Percentiles rank a stretch among this genome's conserved stretches.
Conservation (phyloP, 2,329 filamentous ascomycete genomes). For the Beauveria brongniartii region DNA sequence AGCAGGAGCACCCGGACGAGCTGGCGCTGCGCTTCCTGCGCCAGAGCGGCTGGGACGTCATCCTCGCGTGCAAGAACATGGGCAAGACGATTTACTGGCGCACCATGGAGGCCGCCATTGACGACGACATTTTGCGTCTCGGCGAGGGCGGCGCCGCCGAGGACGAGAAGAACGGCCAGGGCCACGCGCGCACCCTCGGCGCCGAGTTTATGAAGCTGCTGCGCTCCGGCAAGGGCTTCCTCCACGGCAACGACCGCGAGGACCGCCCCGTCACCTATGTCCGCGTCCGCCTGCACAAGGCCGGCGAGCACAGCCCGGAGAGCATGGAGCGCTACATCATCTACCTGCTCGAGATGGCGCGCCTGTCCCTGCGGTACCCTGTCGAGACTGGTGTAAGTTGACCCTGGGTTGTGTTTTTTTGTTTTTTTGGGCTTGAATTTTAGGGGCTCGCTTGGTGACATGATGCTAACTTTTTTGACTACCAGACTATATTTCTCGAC, state of each 20-base stretch:
- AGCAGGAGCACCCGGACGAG: slow-evolving; percentile 82
- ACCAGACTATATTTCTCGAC: slow-evolving; percentile 75
- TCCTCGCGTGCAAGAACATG: slow-evolving; percentile 81
- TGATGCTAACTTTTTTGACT: slow-evolving; percentile 17
- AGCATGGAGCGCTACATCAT: slow-evolving; percentile 77
- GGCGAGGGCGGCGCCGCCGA: slow-evolving; percentile 60
- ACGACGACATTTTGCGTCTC: slow-evolving; percentile 68
- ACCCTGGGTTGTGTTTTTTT: background rate
- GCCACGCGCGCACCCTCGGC: slow-evolving; percentile 52
- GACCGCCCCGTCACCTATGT: slow-evolving; percentile 77
- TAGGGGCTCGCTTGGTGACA: too few relatives aligned
- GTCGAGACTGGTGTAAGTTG: slow-evolving; percentile 75
- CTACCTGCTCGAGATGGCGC: slow-evolving; percentile 81
- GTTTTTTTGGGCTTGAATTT: background rate
- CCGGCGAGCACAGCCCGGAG: slow-evolving; percentile 67
- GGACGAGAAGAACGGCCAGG: slow-evolving; percentile 45
- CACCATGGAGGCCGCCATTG: slow-evolving; percentile 67
- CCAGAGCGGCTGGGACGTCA: slow-evolving; percentile 81
- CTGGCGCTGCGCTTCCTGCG: slow-evolving; percentile 68
- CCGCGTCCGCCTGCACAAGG: slow-evolving; percentile 65
- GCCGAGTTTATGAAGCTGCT: slow-evolving; percentile 75
- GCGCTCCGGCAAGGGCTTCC: slow-evolving; percentile 76
- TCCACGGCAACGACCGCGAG: slow-evolving; percentile 72
- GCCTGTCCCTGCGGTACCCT: slow-evolving; percentile 64
- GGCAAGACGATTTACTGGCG: slow-evolving; percentile 87